Evolutionary conservation across 2,329 filamentous ascomycete genomes (phyloP).

Genomic region (Fusarium algeriense): DNA sequence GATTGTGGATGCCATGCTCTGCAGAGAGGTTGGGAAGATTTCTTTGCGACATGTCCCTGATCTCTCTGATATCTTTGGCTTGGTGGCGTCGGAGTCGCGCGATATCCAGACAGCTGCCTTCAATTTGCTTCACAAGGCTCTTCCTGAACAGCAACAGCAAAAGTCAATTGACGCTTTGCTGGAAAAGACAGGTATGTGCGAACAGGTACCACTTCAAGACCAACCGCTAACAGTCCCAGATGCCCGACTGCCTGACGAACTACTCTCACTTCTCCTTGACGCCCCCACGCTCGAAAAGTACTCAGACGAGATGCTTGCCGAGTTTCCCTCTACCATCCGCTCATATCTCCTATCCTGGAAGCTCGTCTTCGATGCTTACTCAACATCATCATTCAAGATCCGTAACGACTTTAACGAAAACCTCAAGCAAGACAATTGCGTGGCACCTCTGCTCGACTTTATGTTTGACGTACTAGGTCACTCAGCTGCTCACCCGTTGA

Average conservation of each 20-base stretch:
- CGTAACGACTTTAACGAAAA: constrained; percentile 83
- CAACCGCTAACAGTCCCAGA: constrained; percentile 51
- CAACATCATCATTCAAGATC: constrained; percentile 82
- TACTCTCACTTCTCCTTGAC: constrained; percentile 85
- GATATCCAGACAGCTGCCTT: constrained; percentile 86
- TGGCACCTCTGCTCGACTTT: constrained; percentile 79
- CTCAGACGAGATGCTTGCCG: constrained; percentile 72
- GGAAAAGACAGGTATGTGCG: constrained; percentile 69
- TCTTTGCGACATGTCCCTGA: constrained; percentile 72
- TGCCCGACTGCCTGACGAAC: constrained; percentile 83
- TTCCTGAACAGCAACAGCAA: constrained; percentile 83
- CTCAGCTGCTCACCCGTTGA: constrained; percentile 77
- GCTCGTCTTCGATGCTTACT: constrained; percentile 88
- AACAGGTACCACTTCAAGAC: fast-evolving
- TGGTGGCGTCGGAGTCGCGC: constrained; percentile 80
- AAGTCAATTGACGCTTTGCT: constrained; percentile 82
- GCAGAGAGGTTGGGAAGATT: constrained; percentile 74
- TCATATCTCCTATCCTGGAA: constrained; percentile 92
- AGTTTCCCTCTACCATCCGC: constrained; percentile 77
- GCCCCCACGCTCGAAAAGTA: constrained; percentile 78
- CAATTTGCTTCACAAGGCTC: constrained; percentile 80
- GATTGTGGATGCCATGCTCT: constrained; percentile 81
- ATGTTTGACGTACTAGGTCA: constrained; percentile 88
- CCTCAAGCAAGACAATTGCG: constrained; percentile 78
- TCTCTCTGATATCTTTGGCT: constrained; percentile 76